Conservation (phyloP, 192 early-diverging fungal genomes). For the Irineochytrium annulatum region DNA sequence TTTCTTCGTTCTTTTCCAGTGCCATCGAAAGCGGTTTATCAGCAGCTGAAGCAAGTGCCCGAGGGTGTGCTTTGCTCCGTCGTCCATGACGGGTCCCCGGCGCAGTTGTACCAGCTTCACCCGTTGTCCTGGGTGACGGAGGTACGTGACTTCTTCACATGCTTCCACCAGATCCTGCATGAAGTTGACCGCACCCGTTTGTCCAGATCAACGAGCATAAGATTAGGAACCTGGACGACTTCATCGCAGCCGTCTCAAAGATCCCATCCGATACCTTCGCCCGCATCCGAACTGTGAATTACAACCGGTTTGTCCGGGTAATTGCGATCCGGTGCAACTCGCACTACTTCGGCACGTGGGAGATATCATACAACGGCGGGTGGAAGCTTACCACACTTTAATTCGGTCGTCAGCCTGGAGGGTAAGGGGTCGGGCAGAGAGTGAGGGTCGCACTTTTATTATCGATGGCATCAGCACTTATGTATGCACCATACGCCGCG, state of each 20-base stretch:
- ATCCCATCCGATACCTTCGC: constrained; percentile 32
- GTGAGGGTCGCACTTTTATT: no score
- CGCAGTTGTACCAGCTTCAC: constrained; percentile 35
- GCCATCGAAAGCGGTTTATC: constrained; percentile 40
- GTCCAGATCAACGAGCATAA: constrained; percentile 23
- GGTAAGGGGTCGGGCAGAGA: no score
- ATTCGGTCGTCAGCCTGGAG: no score
- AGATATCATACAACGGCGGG: no score
- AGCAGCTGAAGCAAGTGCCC: constrained; percentile 39
- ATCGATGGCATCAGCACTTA: no score
- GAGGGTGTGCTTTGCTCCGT: constrained; percentile 41
- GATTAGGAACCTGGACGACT: constrained; percentile 25
- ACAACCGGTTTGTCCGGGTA: constrained; percentile 32
- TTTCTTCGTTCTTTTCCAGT: background rate
- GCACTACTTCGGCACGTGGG: constrained; percentile 41
- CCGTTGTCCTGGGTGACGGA: constrained; percentile 35
- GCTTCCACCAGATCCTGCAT: no score
- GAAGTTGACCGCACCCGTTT: no score
- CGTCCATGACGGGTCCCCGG: constrained; percentile 39
- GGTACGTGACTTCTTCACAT: no score
- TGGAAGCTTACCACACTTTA: no score
- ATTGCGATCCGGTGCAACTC: constrained; percentile 33
- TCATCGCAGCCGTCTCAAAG: constrained; percentile 19
- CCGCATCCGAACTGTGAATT: constrained; percentile 30
- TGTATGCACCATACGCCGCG: no score